Base-by-base conservation (phyloP, 1,284 basidiomycete species). In the Ceratobasidium sp. region DNA sequence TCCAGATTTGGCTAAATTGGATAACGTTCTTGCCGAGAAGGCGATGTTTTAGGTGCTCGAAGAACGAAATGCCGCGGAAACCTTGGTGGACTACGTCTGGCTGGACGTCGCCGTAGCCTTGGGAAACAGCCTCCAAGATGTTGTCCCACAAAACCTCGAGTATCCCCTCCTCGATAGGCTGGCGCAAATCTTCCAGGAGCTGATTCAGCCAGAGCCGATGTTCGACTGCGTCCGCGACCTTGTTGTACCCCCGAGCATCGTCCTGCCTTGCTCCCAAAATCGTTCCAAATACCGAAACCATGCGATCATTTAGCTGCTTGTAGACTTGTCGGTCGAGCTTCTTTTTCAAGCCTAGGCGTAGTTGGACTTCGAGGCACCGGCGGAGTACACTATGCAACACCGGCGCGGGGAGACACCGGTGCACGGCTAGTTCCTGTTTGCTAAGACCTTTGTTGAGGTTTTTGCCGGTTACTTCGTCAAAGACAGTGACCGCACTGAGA, bases 1-100 rank as follows among this genome's bases (percentile, higher is more conserved):
- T 52, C 65, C 65, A 67, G 15, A 67, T 67, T 17, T 67, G 65
- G 65, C 65, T 67, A 37, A 67, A 67, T n/a, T 67, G 65, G 43
- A 67, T 67, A 7, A 67, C 65, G 49, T 67, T 67, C 43, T 67
- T 67, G 46, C 65, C 65, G 29, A 67, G 52, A 46, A 67, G 65
- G 32, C n/a, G 43, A 22, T 67, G 44, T 32, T 67, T 67, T 22
- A 67, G 8, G 25, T 46, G 65, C 49, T 67, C 15, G 8, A 43
- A 52, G 15, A 67, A 29, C 2, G 65, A 32, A 7, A 67, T 44
- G 8, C 15, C 46, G 2, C 25, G 11, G 65, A 67, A 32, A 46
- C 43, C 43, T 52, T 67, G 29, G 13, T 67, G 65, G 25, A 67
- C 17, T 6, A 34, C 25, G 25, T 67, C 49, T 51, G 65, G 46